phyloP scores from a whole-genome alignment of 1,139 yeast genomes.

The Sugiyamaella japonica region DNA sequence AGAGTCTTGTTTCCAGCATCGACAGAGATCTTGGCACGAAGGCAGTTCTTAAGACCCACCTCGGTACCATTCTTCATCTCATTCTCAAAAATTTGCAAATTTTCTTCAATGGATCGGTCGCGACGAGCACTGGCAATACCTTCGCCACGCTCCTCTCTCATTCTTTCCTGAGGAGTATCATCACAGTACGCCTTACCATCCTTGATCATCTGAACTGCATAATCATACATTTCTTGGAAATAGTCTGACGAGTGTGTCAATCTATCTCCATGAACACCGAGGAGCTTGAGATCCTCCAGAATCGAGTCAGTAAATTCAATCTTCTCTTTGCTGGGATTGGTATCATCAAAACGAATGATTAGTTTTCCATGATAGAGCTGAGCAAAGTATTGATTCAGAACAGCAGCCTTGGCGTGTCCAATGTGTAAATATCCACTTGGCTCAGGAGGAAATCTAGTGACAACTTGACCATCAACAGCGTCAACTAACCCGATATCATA shows the following conservation, averaged over 20 bases:
- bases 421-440: constrained; percentile 93
- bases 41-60: constrained; percentile 82
- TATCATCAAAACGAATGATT: constrained; percentile 93
- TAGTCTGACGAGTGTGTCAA: constrained; percentile 90
- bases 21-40: constrained; percentile 93
- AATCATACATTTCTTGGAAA: constrained; percentile 85
- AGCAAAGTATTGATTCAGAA: constrained; percentile 93
- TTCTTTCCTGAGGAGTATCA: constrained; percentile 86
- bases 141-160: constrained; percentile 98
- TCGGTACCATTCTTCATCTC: constrained; percentile 95
- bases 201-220: constrained; percentile 79
- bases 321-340: constrained; percentile 95
- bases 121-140: constrained; percentile 91
- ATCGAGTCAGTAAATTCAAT: constrained; percentile 89
- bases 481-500: constrained; percentile 89
- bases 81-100: constrained; percentile 74
- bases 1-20: constrained; percentile 87
- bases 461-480: constrained; percentile 90
- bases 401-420: constrained; percentile 98
- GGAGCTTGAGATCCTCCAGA: constrained; percentile 78
- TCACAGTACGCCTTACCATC: constrained; percentile 97
- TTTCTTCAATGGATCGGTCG: constrained; percentile 88
- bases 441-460: constrained; percentile 95
- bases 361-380: constrained; percentile 90
- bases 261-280: constrained; percentile 89